Conservation (phyloP, 1,284 basidiomycete species). For the Trametes hirsuta region DNA sequence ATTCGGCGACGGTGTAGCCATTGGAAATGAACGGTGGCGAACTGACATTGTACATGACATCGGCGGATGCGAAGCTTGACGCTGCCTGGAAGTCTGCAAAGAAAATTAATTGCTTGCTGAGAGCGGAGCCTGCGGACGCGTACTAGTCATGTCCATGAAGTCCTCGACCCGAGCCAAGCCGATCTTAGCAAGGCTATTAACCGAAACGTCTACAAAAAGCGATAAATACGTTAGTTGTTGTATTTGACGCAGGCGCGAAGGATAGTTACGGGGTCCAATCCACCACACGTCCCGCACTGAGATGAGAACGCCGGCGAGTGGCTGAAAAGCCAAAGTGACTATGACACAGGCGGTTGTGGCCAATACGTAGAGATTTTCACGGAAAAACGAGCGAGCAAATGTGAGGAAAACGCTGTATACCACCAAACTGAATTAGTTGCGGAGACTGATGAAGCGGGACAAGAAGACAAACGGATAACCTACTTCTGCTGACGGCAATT, state of each 20-base stretch:
- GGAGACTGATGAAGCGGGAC: neutral
- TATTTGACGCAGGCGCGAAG: neutral
- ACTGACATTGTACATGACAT: constrained; percentile 47
- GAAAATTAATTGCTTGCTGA: neutral
- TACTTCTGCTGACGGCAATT: neutral
- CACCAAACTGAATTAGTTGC: neutral
- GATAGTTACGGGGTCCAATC: constrained; percentile 39
- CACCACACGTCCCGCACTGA: constrained; percentile 48
- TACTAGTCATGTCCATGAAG: constrained; percentile 51
- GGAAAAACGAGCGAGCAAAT: neutral
- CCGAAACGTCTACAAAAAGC: constrained; percentile 36
- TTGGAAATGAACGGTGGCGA: constrained; percentile 46
- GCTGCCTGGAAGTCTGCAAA: constrained; percentile 51
- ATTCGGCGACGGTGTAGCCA: constrained; percentile 48
- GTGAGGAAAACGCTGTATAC: neutral
- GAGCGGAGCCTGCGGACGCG: constrained; percentile 14
- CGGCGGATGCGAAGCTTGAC: constrained; percentile 54
- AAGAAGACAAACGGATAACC: neutral
- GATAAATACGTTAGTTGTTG: neutral
- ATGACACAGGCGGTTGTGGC: constrained; percentile 43
- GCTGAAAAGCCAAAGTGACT: constrained; percentile 49
- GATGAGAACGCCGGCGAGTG: constrained; percentile 52
- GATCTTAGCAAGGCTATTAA: constrained; percentile 41
- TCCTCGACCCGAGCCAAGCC: constrained; percentile 47
- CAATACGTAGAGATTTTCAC: neutral